These are phyloP conservation scores for Groenewaldozyma tartarivorans DNA, from an alignment of 805 yeast species.

Conservation along the genomic window DNA sequence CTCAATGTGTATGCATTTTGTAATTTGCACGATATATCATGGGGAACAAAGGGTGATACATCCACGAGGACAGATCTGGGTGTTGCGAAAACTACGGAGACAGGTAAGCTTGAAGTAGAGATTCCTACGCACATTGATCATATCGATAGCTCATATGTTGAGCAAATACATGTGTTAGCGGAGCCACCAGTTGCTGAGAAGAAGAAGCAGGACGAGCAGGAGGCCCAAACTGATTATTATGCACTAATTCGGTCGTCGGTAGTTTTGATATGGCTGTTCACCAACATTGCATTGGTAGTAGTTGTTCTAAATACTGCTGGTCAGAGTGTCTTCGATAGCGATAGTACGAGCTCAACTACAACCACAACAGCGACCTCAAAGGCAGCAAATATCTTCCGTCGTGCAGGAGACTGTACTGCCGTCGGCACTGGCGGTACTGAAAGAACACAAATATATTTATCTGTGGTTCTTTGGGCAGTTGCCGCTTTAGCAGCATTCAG, in stretches of 20 bases:
- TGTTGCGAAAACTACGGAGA: constrained; percentile 68
- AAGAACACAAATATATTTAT: constrained; percentile 45
- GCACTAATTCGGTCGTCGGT: constrained; percentile 86
- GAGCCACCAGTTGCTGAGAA: constrained; percentile 27
- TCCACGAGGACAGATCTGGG: constrained; percentile 63
- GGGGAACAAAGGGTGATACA: constrained; percentile 93
- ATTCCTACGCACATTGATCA: constrained; percentile 70
- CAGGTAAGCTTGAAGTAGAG: constrained; percentile 37
- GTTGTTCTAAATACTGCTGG: constrained; percentile 84
- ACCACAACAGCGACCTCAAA: constrained; percentile 11
- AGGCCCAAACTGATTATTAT: constrained; percentile 68
- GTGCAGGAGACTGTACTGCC: constrained; percentile 9
- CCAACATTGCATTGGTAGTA: constrained; percentile 74
- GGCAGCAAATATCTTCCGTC: constrained; percentile 4
- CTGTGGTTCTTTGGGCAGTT: constrained; percentile 86
- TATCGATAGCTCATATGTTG: constrained; percentile 63
- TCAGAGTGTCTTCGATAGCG: constrained; percentile 33
- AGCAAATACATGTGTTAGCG: constrained; percentile 50
- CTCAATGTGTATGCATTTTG: constrained; percentile 92
- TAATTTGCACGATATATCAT: constrained; percentile 89
- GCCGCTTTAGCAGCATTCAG: constrained; percentile 83
- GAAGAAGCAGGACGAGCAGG: constrained; percentile 31
- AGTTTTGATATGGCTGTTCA: constrained; percentile 79
- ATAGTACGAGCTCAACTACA: constrained; percentile 16
- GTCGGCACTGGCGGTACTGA: constrained; percentile 13